Base-by-base conservation (phyloP, 768 basidiomycete genomes). In the Chlorophyllum brunneum region DNA sequence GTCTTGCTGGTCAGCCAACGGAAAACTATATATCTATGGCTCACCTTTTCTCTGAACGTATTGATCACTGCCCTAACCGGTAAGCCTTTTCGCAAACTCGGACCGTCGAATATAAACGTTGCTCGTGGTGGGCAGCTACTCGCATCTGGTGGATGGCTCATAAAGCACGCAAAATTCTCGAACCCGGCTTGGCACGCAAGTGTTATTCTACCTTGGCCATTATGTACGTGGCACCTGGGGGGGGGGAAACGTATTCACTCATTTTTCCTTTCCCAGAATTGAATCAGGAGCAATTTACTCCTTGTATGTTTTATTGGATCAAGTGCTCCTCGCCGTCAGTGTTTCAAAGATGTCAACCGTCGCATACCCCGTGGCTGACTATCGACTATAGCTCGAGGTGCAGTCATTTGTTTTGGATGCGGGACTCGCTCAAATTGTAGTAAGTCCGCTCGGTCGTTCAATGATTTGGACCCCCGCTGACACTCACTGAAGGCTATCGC, bases 141-240 rank as follows among this genome's bases (percentile, higher is more conserved):
- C 63, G 70, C 22, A 67, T 73, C 34, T 66, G 67, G 65, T 72
- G 65, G 60, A 54, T 71, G 10, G 60, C 64, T 7, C 59, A 57
- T 1, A 63, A 61, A 30, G 63, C 65, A 2, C 59, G 61, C 20
- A 53, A 48, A 11, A 57, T 67, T 16, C 45, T 70, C 11, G 67
- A 60, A n/a, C 46, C 56, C 7, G 62, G 57, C 3, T 63, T 71
- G 38, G 58, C 69, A 9, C 55, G 59, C 27, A 63, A 63, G 45
- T 71, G 69, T 23, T 65, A 63, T 49, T 61, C 63, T n/a, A 65
- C 67, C 3, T 63, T 71, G 20, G 60, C 66, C 5, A 67, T 72
- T 15, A 59, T 72, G 73, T 75, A 38, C 31, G 69, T 58, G 10
- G 38, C 38, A 2, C 24, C 38, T 8, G 23, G n/a, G n/a, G n/a